Conservation (phyloP, 495 filamentous ascomycete species). For the Talaromyces stipitatus region DNA sequence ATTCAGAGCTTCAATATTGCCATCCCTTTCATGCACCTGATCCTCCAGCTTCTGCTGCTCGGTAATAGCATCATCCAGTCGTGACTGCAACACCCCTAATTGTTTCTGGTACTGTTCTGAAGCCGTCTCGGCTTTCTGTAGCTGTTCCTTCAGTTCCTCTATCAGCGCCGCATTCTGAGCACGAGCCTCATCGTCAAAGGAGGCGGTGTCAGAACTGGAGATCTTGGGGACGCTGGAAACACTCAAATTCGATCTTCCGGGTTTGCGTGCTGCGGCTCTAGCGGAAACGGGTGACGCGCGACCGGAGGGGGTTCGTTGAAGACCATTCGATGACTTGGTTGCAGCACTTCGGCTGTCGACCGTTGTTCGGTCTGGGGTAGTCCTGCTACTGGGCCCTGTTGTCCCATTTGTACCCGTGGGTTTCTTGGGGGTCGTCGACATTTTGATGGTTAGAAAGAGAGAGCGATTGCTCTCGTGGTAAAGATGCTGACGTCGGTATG, state of each 20-base stretch:
- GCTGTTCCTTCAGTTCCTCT: constrained; percentile 73
- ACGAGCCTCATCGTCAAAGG: constrained; percentile 52
- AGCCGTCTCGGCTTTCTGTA: constrained; percentile 70
- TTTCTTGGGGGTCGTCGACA: constrained; percentile 4
- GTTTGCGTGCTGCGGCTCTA: constrained; percentile 56
- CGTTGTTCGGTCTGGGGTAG: constrained; percentile 1
- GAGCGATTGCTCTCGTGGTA: constrained; percentile 1
- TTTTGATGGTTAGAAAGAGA: not conserved
- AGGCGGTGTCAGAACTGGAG: constrained; percentile 40
- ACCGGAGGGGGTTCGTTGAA: constrained; percentile 34
- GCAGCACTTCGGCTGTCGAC: not conserved
- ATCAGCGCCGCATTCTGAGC: constrained; percentile 71
- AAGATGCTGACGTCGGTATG: not conserved
- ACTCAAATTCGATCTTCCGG: constrained; percentile 51
- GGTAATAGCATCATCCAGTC: constrained; percentile 74
- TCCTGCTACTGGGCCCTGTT: not conserved
- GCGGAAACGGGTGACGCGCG: constrained; percentile 55
- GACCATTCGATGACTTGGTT: constrained; percentile 29
- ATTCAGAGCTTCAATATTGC: constrained; percentile 68
- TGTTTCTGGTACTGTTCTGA: constrained; percentile 81
- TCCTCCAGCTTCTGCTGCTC: constrained; percentile 87
- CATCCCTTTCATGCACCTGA: constrained; percentile 70
- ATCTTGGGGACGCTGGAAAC: constrained; percentile 48
- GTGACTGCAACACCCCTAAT: constrained; percentile 72
- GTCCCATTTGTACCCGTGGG: not conserved